phyloP scores from a whole-genome alignment of 2,329 filamentous ascomycete species.

The Penicillium sp. region DNA sequence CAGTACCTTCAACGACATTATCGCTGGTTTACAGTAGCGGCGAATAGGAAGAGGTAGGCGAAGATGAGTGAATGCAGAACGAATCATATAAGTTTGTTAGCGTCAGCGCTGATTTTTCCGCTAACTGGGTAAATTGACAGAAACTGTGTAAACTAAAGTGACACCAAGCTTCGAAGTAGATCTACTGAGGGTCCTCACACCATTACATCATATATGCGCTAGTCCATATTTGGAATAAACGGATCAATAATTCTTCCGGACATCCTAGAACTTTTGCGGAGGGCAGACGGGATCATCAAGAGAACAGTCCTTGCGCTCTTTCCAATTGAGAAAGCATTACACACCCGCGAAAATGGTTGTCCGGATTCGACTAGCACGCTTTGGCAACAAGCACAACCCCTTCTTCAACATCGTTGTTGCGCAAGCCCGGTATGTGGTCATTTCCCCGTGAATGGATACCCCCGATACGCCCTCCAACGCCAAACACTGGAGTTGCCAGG shows the following conservation, averaged over 20 bases:
- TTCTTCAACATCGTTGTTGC: constrained; percentile 98
- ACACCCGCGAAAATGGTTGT: constrained; percentile 69
- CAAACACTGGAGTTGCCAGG: not conserved
- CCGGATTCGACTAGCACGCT: constrained; percentile 88
- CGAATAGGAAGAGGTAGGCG: constrained; percentile 13
- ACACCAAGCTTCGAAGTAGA: not conserved
- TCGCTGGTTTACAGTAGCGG: constrained; percentile 30
- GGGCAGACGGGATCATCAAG: constrained; percentile 10
- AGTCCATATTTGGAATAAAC: constrained; percentile 13
- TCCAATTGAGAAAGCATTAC: not conserved
- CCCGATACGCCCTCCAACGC: not conserved
- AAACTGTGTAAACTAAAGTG: not conserved
- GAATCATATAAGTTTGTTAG: constrained; percentile 26
- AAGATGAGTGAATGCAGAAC: constrained; percentile 10
- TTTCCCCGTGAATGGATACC: not conserved
- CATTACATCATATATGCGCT: constrained; percentile 26
- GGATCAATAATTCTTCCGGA: constrained; percentile 29
- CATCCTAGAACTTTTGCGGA: constrained; percentile 29
- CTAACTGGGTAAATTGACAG: not conserved
- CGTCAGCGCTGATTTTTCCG: not conserved
- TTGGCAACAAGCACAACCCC: constrained; percentile 81
- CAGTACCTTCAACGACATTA: constrained; percentile 42
- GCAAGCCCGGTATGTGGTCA: constrained; percentile 70
- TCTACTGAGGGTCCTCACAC: constrained; percentile 9
- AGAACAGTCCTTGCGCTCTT: not conserved